These are phyloP conservation scores for Calonectria pseudoturangicola DNA, from an alignment of 2,329 filamentous ascomycete genomes.

Conservation along the genomic window DNA sequence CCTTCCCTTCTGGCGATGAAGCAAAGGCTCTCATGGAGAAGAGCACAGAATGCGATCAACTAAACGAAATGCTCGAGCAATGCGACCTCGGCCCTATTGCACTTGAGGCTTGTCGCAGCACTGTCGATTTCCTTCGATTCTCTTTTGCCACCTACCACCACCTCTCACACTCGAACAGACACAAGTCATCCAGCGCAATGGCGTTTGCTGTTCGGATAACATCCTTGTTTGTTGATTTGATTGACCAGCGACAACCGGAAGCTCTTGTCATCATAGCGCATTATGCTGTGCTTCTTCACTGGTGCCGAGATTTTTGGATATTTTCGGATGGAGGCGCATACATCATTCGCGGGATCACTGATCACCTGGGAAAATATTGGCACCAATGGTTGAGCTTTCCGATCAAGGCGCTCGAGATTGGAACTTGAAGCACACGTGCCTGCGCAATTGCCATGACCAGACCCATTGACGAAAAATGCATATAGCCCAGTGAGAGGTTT, in stretches of 20 bases:
- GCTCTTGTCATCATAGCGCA: conserved; percentile 69
- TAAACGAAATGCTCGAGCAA: conserved; percentile 25
- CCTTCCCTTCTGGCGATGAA: not conserved
- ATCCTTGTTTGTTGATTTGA: conserved; percentile 57
- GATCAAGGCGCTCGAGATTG: not conserved
- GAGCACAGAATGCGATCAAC: conserved; percentile 18
- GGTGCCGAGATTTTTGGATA: conserved; percentile 63
- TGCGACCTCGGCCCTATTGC: conserved; percentile 5
- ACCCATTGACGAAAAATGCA: not conserved
- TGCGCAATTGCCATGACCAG: too few species aligned
- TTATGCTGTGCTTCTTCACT: conserved; percentile 68
- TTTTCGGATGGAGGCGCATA: conserved; percentile 58
- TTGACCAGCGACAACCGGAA: conserved; percentile 61
- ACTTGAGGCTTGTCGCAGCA: not conserved
- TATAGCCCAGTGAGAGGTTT: not conserved
- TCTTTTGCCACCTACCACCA: conserved; percentile 23
- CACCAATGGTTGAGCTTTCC: conserved; percentile 38
- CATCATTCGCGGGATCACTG: conserved; percentile 57
- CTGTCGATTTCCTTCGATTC: not conserved
- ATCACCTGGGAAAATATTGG: conserved; percentile 59
- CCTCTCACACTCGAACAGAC: not conserved
- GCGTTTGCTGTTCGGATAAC: conserved; percentile 11
- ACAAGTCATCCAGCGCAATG: not conserved
- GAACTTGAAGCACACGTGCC: not conserved
- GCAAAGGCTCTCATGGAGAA: not conserved